Base-by-base conservation (phyloP, 2,329 filamentous ascomycete genomes). In the Aspergillus calidoustus region DNA sequence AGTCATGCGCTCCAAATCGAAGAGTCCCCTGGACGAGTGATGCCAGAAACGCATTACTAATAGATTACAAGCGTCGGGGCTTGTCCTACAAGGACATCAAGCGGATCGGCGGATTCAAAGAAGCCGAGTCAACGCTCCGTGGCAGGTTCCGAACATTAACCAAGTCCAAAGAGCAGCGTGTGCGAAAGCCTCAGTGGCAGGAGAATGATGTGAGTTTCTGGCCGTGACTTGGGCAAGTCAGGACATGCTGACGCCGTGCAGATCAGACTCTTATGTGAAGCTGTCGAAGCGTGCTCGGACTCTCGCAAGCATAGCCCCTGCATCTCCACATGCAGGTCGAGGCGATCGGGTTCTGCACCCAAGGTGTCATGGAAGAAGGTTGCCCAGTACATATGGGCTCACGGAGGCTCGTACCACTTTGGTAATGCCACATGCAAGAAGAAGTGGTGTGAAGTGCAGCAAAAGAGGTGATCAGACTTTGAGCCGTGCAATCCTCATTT, bases 391-490 rank as follows among this genome's bases (percentile, higher is more conserved):
- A 86, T 89, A 59, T 73, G 70, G 64, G 68, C 74, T 3, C 71
- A 83, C 49, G 84, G 84, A 2, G 85, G 84, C 7, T 82, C 81
- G 3, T 89, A 89, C 69, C 78, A 79, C 38, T 89, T 88, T 68
- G 86, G 85, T 3, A 84, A 86, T 66, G 81, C 85, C 2, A 88
- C 86, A 0, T 87, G 85, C 68, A 87, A 87, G 73, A 86, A 85
- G 75, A 87, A 87, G 75, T 89, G 84, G 82, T 73, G 78, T 17
- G 82, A 86, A 70, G 68, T 83, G 19, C 68, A 77, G 54, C 63
- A 64, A 17, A 62, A 72, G 8, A 41, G 47, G 34, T 44, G 31
- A 28, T 57, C 22, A 8, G 25, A 25, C 43, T 15, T 11, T n/a
- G 31, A 47, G 9, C n/a, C 25, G 19, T 31, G 38, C 15, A n/a